A percentile compares a stretch with the other conserved stretches of the same genome.
phyloP scores from a whole-genome alignment of 129 eudicot genomes.

The Centrapalus pauciflorus region DNA sequence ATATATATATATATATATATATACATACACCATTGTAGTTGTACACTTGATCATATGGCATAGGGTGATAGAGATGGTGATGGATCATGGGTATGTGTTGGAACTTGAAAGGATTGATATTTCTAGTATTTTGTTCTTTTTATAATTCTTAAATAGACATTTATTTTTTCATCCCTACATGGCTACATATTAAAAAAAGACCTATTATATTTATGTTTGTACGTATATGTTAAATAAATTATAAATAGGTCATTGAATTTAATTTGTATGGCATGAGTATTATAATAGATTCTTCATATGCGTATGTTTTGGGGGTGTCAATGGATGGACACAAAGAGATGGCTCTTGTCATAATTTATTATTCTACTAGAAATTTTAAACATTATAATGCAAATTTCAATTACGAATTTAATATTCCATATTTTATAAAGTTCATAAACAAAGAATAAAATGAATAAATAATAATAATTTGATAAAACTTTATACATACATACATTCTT shows the following conservation, averaged over 20 bases:
- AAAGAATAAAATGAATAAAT: no score
- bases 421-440: no score
- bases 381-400: background rate
- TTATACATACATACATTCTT: no score
- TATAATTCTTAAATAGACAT: no score
- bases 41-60: no score
- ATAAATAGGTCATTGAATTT: background rate
- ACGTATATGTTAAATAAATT: background rate
- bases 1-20: no score
- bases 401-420: background rate
- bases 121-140: no score
- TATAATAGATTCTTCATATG: constrained; percentile 9
- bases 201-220: background rate
- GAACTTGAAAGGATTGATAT: no score
- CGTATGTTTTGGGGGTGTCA: constrained; percentile 14
- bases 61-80: no score
- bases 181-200: background rate
- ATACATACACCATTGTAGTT: no score
- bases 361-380: background rate
- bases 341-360: background rate
- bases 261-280: background rate
- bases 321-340: constrained; percentile 17
- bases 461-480: no score
- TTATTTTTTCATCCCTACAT: background rate
- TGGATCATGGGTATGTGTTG: no score